Evolutionary conservation across 2,329 filamentous ascomycete species (phyloP).

Genomic region (Verticillium dahliae): DNA sequence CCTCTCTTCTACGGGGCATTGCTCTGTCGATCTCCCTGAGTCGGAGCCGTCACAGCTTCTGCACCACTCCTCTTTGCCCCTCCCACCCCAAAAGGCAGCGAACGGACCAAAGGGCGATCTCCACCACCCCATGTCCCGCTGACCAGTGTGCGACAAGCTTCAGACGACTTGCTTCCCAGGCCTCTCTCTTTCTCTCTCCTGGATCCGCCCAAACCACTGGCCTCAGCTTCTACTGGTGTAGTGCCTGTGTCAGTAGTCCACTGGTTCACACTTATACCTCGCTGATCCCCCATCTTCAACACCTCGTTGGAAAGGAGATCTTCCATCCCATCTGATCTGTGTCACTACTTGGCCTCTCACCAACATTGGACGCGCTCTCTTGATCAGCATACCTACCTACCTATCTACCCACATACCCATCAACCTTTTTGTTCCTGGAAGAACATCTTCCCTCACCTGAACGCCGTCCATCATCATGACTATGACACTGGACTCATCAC

Average conservation of each 20-base stretch:
- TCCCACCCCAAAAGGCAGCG: conserved; percentile 7
- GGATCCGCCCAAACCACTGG: conserved; percentile 29
- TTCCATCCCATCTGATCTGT: conserved; percentile 24
- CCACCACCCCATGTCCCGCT: conserved; percentile 31
- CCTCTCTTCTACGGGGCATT: conserved; percentile 43
- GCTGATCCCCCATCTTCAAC: conserved; percentile 45
- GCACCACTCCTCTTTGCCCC: conserved; percentile 4
- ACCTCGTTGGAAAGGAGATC: conserved; percentile 17
- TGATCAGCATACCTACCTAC: conserved; percentile 41
- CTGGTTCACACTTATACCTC: conserved; percentile 28
- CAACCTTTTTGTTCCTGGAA: conserved; percentile 12
- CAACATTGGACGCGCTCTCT: conserved; percentile 39
- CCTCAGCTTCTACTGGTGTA: conserved; percentile 24
- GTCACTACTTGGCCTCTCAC: conserved; percentile 31
- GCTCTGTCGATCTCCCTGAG: conserved; percentile 47
- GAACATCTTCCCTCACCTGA: conserved; percentile 2
- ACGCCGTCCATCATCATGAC: conserved; percentile 58
- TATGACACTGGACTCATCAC: conserved; percentile 89
- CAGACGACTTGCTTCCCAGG: conserved; percentile 21
- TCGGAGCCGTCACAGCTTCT: conserved; percentile 44
- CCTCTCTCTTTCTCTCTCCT: conserved; percentile 14
- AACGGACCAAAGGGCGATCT: conserved; percentile 18
- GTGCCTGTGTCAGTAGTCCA: conserved; percentile 13
- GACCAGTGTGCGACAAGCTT: conserved; percentile 35
- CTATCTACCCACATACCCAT: conserved; percentile 19